These are phyloP conservation scores for Candida sphagnicola DNA, from an alignment of 805 yeast genomes.

Conservation along the genomic window DNA sequence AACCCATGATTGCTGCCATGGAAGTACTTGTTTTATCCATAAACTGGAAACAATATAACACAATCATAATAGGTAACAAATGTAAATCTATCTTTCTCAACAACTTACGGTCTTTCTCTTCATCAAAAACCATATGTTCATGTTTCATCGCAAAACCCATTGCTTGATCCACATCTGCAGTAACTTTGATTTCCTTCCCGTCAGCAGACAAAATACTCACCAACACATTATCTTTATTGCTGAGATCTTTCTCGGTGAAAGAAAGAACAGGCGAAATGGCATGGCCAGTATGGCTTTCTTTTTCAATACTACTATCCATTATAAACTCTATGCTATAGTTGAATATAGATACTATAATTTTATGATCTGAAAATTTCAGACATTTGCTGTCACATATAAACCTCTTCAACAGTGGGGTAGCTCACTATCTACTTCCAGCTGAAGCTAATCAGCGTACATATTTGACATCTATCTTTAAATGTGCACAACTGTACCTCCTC, in stretches of 20 bases:
- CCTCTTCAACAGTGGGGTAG: too few relatives aligned
- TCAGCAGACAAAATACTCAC: slow-evolving; percentile 14
- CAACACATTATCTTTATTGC: slow-evolving; percentile 6
- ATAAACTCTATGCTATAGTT: too few relatives aligned
- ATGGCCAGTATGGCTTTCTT: too few relatives aligned
- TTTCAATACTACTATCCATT: too few relatives aligned
- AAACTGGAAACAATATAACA: slow-evolving; percentile 23
- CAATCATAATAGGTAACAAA: slow-evolving; percentile 23
- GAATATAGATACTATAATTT: too few relatives aligned
- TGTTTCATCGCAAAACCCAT: slow-evolving; percentile 27
- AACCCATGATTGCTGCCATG: slow-evolving; percentile 37
- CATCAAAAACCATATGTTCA: slow-evolving; percentile 12
- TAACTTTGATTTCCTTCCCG: slow-evolving; percentile 21
- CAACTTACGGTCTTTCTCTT: slow-evolving; percentile 13
- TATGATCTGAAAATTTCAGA: too few relatives aligned
- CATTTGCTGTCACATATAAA: too few relatives aligned
- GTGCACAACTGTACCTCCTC: too few relatives aligned
- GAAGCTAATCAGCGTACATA: too few relatives aligned
- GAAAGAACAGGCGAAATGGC: slow-evolving; percentile 5
- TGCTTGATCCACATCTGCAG: slow-evolving; percentile 38
- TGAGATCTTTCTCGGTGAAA: slow-evolving; percentile 7
- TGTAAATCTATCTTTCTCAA: slow-evolving; percentile 19
- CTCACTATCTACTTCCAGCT: too few relatives aligned
- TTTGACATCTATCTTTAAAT: too few relatives aligned
- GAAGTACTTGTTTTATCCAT: slow-evolving; percentile 38